A percentile compares a stretch with the other conserved stretches of the same genome.
Evolutionary conservation across 2,329 filamentous ascomycete species (phyloP).

Genomic region (Emergomyces orientalis): DNA sequence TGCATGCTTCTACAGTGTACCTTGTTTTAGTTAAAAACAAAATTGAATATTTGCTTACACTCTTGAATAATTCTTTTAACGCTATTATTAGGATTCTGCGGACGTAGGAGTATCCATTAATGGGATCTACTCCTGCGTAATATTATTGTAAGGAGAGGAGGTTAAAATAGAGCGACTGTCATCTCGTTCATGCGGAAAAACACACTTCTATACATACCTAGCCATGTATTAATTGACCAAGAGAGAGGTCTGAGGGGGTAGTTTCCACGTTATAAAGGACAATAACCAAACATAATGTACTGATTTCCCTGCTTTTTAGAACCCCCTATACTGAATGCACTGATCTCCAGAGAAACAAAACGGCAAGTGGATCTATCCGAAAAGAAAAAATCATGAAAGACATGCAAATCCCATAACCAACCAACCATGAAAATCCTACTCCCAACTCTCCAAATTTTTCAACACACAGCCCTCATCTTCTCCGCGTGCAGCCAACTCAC

Average conservation of each 20-base stretch:
- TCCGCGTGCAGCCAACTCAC: conserved; percentile 51
- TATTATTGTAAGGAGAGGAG: neutral
- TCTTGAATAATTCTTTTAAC: neutral
- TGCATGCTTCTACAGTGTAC: neutral
- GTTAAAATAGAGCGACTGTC: neutral
- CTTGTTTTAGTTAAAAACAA: too few relatives aligned
- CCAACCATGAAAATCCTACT: conserved; percentile 9
- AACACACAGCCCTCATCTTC: conserved; percentile 53
- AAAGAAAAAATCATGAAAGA: neutral
- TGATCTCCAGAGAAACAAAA: neutral
- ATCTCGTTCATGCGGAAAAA: neutral
- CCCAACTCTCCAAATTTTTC: conserved; percentile 47
- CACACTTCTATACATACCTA: neutral
- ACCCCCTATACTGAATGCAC: neutral
- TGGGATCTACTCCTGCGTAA: neutral
- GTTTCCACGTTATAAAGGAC: neutral
- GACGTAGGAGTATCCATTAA: neutral
- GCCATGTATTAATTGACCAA: neutral
- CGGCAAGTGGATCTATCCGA: neutral
- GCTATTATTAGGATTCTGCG: neutral
- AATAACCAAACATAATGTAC: neutral
- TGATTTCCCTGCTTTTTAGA: neutral
- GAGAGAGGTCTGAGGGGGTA: neutral
- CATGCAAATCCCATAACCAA: neutral
- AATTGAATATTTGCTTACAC: neutral